A percentile compares a stretch with the other conserved stretches of the same genome.
Evolutionary conservation across 2,329 filamentous ascomycete species (phyloP).

Genomic region (Cercospora berteroae): DNA sequence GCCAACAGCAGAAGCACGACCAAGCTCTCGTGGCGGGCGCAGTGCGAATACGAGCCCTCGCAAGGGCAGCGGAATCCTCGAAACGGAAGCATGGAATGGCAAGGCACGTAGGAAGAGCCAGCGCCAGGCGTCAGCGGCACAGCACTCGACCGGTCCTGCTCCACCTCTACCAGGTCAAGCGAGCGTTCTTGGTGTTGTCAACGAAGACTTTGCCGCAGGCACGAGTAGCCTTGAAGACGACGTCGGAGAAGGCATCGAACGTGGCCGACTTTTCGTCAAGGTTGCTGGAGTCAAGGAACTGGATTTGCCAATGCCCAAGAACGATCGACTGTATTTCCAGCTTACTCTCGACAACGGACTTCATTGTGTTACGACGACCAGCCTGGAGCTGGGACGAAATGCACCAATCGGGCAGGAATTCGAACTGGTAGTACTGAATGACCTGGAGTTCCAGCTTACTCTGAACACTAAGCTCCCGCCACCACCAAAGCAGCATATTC

Average conservation of each 20-base stretch:
- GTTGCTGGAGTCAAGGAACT: constrained; percentile 98
- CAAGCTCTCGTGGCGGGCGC: constrained; percentile 52
- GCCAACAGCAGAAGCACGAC: constrained; percentile 48
- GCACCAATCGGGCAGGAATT: constrained; percentile 98
- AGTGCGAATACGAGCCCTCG: constrained; percentile 65
- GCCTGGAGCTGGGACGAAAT: constrained; percentile 86
- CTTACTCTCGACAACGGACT: constrained; percentile 97
- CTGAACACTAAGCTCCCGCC: constrained; percentile 87
- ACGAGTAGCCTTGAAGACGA: constrained; percentile 50
- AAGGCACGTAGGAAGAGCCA: constrained; percentile 68
- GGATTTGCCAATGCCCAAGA: constrained; percentile 84
- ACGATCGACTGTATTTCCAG: constrained; percentile 89
- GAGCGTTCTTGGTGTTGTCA: constrained; percentile 64
- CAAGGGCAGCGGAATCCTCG: constrained; percentile 82
- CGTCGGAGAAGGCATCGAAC: constrained; percentile 72
- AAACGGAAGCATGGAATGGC: constrained; percentile 94
- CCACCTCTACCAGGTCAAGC: constrained; percentile 86
- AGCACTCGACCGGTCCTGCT: constrained; percentile 57
- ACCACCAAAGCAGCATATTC: constrained; percentile 41
- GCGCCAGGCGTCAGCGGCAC: constrained; percentile 52
- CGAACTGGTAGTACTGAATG: constrained; percentile 92
- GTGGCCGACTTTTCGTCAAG: constrained; percentile 93
- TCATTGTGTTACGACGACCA: constrained; percentile 94
- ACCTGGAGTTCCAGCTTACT: constrained; percentile 97
- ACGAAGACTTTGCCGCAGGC: constrained; percentile 64